phyloP scores from a whole-genome alignment of 1,284 basidiomycete species.

The Ceratobasidium sp. region DNA sequence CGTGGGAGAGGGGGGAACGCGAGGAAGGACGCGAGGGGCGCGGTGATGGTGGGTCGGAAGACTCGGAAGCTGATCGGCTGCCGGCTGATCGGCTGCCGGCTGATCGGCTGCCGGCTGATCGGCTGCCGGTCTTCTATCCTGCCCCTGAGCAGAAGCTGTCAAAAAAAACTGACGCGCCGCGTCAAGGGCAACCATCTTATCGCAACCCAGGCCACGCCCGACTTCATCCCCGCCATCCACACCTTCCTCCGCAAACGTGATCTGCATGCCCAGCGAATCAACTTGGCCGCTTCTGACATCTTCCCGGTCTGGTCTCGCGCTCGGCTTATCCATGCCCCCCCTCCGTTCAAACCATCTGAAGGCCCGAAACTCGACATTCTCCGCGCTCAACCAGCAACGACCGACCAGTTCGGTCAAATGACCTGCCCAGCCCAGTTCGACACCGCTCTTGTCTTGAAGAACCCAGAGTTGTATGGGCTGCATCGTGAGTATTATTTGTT shows the following conservation, averaged over 20 bases:
- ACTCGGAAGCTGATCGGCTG: too few relatives aligned
- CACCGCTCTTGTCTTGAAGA: constrained; percentile 8
- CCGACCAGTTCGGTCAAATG: neutral
- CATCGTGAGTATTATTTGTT: neutral
- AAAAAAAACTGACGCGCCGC: neutral
- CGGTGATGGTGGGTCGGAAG: too few relatives aligned
- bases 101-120: too few relatives aligned
- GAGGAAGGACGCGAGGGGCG: too few relatives aligned
- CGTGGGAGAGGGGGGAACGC: too few relatives aligned
- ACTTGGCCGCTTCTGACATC: neutral
- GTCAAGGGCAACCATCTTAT: constrained; percentile 5
- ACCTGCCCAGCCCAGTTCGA: constrained; percentile 16
- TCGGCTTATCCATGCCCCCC: constrained; percentile 9
- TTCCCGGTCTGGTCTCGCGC: constrained; percentile 6
- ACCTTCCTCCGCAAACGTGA: neutral
- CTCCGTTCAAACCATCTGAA: constrained; percentile 26
- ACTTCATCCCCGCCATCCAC: neutral
- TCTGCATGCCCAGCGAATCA: neutral
- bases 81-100: too few relatives aligned
- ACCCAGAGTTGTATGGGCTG: neutral
- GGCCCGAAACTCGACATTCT: neutral
- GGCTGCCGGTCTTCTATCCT: neutral
- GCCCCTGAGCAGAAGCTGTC: constrained; percentile 6
- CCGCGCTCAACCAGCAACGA: neutral
- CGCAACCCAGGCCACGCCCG: neutral